These are phyloP conservation scores for Cercospora sp. DNA, from an alignment of 2,329 filamentous ascomycete genomes.

Conservation along the genomic window DNA sequence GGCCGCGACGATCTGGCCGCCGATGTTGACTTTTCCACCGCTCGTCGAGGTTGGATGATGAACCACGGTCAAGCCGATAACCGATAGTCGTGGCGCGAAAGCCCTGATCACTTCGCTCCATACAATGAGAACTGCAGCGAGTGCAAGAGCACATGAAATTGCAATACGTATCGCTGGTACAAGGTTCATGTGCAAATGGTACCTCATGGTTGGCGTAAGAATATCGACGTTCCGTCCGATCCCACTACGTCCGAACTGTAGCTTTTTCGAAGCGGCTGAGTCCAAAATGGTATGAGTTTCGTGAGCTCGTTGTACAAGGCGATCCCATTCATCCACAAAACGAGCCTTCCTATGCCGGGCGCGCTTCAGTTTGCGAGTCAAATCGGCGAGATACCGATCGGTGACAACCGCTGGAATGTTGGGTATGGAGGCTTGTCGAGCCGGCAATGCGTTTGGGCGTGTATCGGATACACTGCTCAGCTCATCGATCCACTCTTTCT, in stretches of 20 bases:
- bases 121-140: constrained; percentile 79
- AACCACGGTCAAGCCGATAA: constrained; percentile 67
- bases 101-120: constrained; percentile 93
- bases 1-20: constrained; percentile 79
- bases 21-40: constrained; percentile 76
- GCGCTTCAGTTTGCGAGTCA: constrained; percentile 78
- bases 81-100: constrained; percentile 72
- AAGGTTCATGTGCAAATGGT: constrained; percentile 71
- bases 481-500: constrained; percentile 95
- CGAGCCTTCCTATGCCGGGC: constrained; percentile 80
- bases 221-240: background rate
- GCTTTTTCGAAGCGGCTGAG: constrained; percentile 73
- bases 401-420: constrained; percentile 76
- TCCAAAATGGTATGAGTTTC: constrained; percentile 81
- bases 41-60: constrained; percentile 65
- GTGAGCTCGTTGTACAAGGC: constrained; percentile 70
- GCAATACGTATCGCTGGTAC: constrained; percentile 67
- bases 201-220: constrained; percentile 81
- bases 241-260: constrained; percentile 65
- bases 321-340: constrained; percentile 83
- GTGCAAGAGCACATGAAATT: constrained; percentile 66
- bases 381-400: constrained; percentile 85
- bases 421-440: constrained; percentile 34
- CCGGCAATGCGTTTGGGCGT: constrained; percentile 44
- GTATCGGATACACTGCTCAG: constrained; percentile 74